These are phyloP conservation scores for Apiospora rasikravindrae DNA, from an alignment of 2,329 filamentous ascomycete species.

Conservation along the genomic window DNA sequence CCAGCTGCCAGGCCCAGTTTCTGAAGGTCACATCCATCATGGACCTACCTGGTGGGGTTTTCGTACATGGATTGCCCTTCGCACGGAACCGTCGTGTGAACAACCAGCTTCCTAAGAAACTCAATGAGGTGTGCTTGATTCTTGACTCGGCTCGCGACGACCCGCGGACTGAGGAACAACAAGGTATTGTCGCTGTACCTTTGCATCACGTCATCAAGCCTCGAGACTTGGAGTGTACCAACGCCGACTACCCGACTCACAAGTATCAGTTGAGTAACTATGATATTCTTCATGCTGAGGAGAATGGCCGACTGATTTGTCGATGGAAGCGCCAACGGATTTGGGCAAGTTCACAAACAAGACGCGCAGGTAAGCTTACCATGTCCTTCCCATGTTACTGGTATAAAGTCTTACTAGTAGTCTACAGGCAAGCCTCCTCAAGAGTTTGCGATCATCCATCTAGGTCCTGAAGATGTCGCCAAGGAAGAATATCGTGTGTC, in stretches of 20 bases:
- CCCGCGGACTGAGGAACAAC: conserved; percentile 29
- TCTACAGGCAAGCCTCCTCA: background rate
- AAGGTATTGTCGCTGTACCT: conserved; percentile 32
- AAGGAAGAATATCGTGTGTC: conserved; percentile 1
- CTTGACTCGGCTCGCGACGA: conserved; percentile 34
- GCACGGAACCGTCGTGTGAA: conserved; percentile 35
- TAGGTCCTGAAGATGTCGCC: conserved; percentile 29
- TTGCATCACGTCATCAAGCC: conserved; percentile 26
- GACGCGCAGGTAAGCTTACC: background rate
- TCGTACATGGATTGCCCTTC: conserved; percentile 33
- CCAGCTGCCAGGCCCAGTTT: background rate
- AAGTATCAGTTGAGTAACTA: background rate
- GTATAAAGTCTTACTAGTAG: background rate
- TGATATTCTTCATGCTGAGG: conserved; percentile 26
- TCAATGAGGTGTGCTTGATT: conserved; percentile 38
- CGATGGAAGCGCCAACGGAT: conserved; percentile 34
- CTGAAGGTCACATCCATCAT: background rate
- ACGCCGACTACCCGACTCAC: background rate
- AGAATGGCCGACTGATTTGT: conserved; percentile 40
- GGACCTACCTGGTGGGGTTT: conserved; percentile 11
- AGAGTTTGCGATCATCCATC: background rate
- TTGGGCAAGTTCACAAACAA: background rate
- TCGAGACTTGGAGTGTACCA: background rate
- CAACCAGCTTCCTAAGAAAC: conserved; percentile 33
- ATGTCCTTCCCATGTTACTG: background rate